phyloP scores from a whole-genome alignment of 2,329 filamentous ascomycete genomes.

The Pleoardoris graminearum region DNA sequence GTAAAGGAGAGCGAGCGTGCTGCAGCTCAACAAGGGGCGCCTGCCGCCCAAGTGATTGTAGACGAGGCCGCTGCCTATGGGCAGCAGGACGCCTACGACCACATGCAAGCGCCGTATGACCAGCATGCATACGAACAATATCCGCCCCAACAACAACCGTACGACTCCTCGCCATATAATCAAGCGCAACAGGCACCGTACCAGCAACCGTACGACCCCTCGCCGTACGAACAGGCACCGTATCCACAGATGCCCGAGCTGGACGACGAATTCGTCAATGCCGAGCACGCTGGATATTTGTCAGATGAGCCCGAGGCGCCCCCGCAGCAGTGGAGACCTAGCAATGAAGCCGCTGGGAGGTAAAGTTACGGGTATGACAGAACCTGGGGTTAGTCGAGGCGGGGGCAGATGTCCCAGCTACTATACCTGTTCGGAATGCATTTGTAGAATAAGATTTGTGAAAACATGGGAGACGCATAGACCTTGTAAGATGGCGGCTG shows the following conservation, averaged over 20 bases:
- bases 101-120: background rate
- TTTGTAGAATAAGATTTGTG: background rate
- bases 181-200: background rate
- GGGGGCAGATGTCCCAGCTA: too few species aligned
- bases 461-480: background rate
- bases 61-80: background rate
- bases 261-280: conserved; percentile 7
- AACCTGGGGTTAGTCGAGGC: too few species aligned
- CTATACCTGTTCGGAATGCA: too few species aligned
- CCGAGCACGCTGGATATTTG: conserved; percentile 6
- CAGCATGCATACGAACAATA: background rate
- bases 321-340: background rate
- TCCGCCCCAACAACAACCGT: background rate
- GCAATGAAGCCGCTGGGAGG: background rate
- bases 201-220: background rate
- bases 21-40: background rate
- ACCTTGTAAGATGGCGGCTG: background rate
- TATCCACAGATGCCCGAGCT: background rate
- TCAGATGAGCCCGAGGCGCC: background rate
- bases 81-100: background rate
- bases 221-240: background rate
- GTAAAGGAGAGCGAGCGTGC: background rate
- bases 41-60: background rate
- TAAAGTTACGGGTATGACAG: background rate
- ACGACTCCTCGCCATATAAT: background rate